Base-by-base conservation (phyloP, 2,329 filamentous ascomycete genomes). In the Fusarium heterosporum region DNA sequence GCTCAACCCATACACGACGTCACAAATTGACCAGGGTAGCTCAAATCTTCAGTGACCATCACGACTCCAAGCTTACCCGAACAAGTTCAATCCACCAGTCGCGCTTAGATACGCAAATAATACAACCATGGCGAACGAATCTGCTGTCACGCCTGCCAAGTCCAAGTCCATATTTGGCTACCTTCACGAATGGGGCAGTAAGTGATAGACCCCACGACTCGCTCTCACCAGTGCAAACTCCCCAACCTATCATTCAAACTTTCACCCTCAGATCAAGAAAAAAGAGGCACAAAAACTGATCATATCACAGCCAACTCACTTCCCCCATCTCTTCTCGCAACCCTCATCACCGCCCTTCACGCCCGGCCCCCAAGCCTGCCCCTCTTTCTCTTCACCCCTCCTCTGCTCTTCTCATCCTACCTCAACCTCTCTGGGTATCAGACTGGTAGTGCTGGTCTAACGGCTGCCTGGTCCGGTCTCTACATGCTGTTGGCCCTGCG, bases 381-480 rank as follows among this genome's bases (percentile, higher is more conserved):
- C 34, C 80, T 87, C 71, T 80, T 85, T 72, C 77, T 84, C 67
- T 82, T 83, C 72, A 76, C 79, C n/a, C 83, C 83, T 25, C 79
- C 84, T 26, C 81, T 88, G 30, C 76, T 87, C 55, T 86, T 88
- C 76, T 79, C 82, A 53, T 83, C 81, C 73, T 89, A 88, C 77
- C 81, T 87, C 71, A 87, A 87, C 74, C 81, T 89, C 8, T 84
- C 85, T 19, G 86, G 86, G 59, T 87, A 84, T 78, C 82, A 82
- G 62, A 85, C 84, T 50, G 85, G 86, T 72, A 81, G 81, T 56
- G 86, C 85, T 4, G 86, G 85, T 49, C 77, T 88, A 56, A 81
- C 83, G 0, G 84, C 84, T 51, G 85, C 86, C 16, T 85, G 84
- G 78, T 86, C 83, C 42, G 86, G 85, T 29, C 78, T 87, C 16